Base-by-base conservation (phyloP, 345 rosid species). In the Pelargonium nanum region DNA sequence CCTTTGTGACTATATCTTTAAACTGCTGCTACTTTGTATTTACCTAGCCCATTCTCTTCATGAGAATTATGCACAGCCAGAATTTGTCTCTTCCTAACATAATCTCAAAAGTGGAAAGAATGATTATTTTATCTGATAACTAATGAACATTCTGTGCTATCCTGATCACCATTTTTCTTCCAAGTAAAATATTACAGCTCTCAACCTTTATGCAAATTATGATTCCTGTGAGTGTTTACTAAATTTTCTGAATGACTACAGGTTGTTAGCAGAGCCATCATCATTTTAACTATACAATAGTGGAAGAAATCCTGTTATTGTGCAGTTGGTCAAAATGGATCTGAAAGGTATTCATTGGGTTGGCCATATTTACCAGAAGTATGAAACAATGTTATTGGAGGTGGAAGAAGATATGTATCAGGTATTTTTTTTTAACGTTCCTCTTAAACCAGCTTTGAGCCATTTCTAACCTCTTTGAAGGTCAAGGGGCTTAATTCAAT, bases 381-480 rank as follows among this genome's bases (percentile, higher is more conserved):
- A 87, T 72, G 97, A 90, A 82, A 78, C 88, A 58, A 71, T 87
- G 88, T 90, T 88, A 75, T 78, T 87, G 80, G 95, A 90, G 85
- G 89, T 87, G 56, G 97, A 90, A 84, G 97, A 90, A 61, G 72
- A 79, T 66, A 78, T 90, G 67, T 81, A 80, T 59, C 85, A 81
- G 97, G 95, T 85, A 75, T 28, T 30, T 63, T 59, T 61, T 65
- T 53, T 2, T 13, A 4, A 50, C 20, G 22, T 25, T n/a, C n/a
- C n/a, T n/a, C n/a, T n/a, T n/a, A n/a, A n/a, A n/a, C 15, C 24
- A 8, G 24, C 21, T 1, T 64, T 25, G 23, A 25, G 32, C 19
- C 26, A 21, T 26, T 45, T 19, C 16, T 53, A 48, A 61, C n/a
- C n/a, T 7, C 45, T 30, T n/a, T 53, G 20, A 22, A 23, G 40